Evolutionary conservation across 805 yeast species (phyloP).

Genomic region (Candida nitratophila): DNA sequence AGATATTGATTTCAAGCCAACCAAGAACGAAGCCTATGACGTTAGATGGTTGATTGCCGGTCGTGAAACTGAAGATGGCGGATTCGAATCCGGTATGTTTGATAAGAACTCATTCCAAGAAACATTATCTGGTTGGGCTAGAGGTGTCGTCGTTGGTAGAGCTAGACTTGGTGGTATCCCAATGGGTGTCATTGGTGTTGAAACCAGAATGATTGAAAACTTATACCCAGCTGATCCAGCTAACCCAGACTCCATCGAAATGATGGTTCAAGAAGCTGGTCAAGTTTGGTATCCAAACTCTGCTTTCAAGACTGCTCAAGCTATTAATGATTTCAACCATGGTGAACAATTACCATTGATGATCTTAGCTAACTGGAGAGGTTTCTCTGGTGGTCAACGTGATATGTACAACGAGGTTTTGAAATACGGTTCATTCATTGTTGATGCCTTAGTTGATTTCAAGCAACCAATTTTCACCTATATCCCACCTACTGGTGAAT

Average conservation of each 20-base stretch:
- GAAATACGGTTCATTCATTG: slow-evolving; percentile 95
- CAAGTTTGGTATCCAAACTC: slow-evolving; percentile 99
- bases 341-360: slow-evolving; percentile 97
- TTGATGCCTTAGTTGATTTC: slow-evolving; percentile 92
- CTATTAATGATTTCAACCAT: slow-evolving; percentile 92
- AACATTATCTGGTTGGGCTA: slow-evolving; percentile 97
- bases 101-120: slow-evolving; percentile 93
- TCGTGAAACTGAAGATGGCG: slow-evolving; percentile 57
- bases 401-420: slow-evolving; percentile 98
- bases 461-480: slow-evolving; percentile 95
- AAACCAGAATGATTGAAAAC: slow-evolving; percentile 85
- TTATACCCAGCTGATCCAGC: slow-evolving; percentile 97
- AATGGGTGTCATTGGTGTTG: slow-evolving; percentile 96
- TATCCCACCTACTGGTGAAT: slow-evolving; percentile 97
- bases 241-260: slow-evolving; percentile 89
- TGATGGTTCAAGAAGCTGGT: slow-evolving; percentile 89
- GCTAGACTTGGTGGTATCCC: slow-evolving; percentile 99
- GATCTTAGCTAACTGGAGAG: slow-evolving; percentile 99
- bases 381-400: slow-evolving; percentile 99
- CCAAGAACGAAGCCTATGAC: slow-evolving; percentile 68
- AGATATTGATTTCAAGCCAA: slow-evolving; percentile 75
- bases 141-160: slow-evolving; percentile 97
- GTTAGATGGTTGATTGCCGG: slow-evolving; percentile 95
- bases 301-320: slow-evolving; percentile 98
- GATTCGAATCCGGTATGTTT: slow-evolving; percentile 80